These are phyloP conservation scores for Quercus mongolica DNA, from an alignment of 306 rosid genomes.

Conservation along the genomic window DNA sequence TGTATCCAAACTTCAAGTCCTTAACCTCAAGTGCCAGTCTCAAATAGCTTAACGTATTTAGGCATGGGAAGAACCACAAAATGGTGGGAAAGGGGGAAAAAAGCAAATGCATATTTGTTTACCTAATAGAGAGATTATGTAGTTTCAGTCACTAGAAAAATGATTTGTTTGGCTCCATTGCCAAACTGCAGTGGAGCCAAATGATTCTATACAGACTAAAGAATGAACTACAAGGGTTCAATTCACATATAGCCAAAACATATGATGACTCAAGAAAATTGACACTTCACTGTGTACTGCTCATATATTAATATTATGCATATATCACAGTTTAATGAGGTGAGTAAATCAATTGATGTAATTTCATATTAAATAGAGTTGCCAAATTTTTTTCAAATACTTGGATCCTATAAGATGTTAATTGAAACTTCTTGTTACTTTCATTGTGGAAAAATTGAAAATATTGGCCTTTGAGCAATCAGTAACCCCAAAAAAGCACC, in stretches of 20 bases:
- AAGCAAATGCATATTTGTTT: neutral
- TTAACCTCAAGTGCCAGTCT: no score
- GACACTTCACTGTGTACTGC: neutral
- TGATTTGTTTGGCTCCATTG: neutral
- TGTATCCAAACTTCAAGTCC: no score
- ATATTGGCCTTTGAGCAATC: neutral
- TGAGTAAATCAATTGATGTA: neutral
- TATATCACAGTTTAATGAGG: neutral
- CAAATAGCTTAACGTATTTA: no score
- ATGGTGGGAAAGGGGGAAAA: no score
- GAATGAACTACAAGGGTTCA: neutral
- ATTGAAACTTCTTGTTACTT: neutral
- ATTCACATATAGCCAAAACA: neutral
- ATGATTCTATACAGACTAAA: neutral
- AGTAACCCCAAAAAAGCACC: neutral
- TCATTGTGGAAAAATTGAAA: neutral
- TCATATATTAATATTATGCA: neutral
- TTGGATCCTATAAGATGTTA: neutral
- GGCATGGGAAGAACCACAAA: no score
- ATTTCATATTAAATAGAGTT: neutral
- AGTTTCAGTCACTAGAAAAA: neutral
- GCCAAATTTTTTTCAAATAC: neutral
- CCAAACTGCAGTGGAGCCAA: neutral
- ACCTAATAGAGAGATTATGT: neutral
- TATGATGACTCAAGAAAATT: neutral